phyloP scores from a whole-genome alignment of 768 basidiomycete genomes.

The Sutorius australiensis region DNA sequence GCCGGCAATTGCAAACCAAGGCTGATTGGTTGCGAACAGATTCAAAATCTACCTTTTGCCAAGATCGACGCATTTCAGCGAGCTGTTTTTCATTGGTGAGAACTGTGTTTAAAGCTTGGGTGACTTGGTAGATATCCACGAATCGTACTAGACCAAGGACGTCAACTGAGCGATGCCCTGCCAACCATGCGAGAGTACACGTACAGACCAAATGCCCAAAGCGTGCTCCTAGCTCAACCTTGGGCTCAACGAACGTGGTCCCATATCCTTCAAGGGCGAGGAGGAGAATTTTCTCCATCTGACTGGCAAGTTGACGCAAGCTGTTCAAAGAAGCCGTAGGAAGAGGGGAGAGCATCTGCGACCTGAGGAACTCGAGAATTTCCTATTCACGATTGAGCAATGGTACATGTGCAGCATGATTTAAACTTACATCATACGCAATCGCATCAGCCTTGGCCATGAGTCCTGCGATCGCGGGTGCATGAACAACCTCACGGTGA shows the following conservation, averaged over 20 bases:
- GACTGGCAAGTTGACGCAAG: slow-evolving; percentile 78
- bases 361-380: slow-evolving; percentile 81
- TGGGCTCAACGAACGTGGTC: slow-evolving; percentile 87
- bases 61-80: slow-evolving; percentile 80
- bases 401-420: neutral
- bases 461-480: slow-evolving; percentile 80
- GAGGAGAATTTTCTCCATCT: slow-evolving; percentile 88
- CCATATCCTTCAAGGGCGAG: slow-evolving; percentile 79
- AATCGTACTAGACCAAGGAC: slow-evolving; percentile 62
- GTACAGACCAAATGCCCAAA: slow-evolving; percentile 86
- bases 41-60: slow-evolving; percentile 87
- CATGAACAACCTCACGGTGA: slow-evolving; percentile 86
- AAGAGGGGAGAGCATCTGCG: slow-evolving; percentile 79
- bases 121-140: slow-evolving; percentile 89
- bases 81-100: slow-evolving; percentile 84
- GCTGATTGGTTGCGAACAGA: slow-evolving; percentile 92
- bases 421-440: slow-evolving; percentile 77
- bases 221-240: slow-evolving; percentile 85
- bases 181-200: slow-evolving; percentile 32
- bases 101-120: slow-evolving; percentile 84
- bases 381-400: slow-evolving; percentile 48
- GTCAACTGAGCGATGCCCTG: slow-evolving; percentile 1
- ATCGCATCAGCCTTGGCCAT: slow-evolving; percentile 90
- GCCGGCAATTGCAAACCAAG: slow-evolving; percentile 87
- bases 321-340: slow-evolving; percentile 61